These are phyloP conservation scores for Mycena citricolor DNA, from an alignment of 1,284 basidiomycete genomes.

Conservation along the genomic window DNA sequence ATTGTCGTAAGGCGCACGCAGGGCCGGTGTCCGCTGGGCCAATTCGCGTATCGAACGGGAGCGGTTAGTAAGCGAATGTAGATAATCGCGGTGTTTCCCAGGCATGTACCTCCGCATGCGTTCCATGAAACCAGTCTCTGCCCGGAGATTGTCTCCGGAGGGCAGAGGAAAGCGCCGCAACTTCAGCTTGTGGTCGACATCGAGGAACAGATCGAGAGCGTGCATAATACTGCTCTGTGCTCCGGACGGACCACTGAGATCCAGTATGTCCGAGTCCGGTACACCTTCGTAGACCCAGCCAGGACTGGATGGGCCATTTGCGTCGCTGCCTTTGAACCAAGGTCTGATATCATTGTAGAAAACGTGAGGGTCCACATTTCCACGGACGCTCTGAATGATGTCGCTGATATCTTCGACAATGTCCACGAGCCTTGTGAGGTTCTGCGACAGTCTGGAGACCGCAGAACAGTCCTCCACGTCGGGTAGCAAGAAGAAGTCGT, in stretches of 20 bases:
- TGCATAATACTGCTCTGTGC: constrained; percentile 94
- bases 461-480: constrained; percentile 67
- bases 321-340: constrained; percentile 89
- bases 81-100: constrained; percentile 68
- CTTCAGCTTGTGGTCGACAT: constrained; percentile 80
- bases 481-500: constrained; percentile 77
- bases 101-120: constrained; percentile 83
- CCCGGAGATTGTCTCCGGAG: constrained; percentile 60
- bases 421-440: constrained; percentile 68
- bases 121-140: constrained; percentile 76
- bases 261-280: constrained; percentile 51
- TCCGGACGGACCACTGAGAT: constrained; percentile 87
- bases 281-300: constrained; percentile 89
- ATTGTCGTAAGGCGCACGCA: constrained; percentile 76
- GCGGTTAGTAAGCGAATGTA: constrained; percentile 49
- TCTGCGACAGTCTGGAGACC: constrained; percentile 68
- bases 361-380: constrained; percentile 78
- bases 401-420: constrained; percentile 76
- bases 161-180: constrained; percentile 70
- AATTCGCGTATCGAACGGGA: constrained; percentile 57
- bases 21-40: constrained; percentile 51
- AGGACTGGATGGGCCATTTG: constrained; percentile 49
- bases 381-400: constrained; percentile 69
- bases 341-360: constrained; percentile 93
- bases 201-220: constrained; percentile 77